Percentiles rank a stretch among this genome's conserved stretches.
These are phyloP conservation scores for Emericellopsis atlantica DNA, from an alignment of 2,329 filamentous ascomycete species.

Conservation along the genomic window DNA sequence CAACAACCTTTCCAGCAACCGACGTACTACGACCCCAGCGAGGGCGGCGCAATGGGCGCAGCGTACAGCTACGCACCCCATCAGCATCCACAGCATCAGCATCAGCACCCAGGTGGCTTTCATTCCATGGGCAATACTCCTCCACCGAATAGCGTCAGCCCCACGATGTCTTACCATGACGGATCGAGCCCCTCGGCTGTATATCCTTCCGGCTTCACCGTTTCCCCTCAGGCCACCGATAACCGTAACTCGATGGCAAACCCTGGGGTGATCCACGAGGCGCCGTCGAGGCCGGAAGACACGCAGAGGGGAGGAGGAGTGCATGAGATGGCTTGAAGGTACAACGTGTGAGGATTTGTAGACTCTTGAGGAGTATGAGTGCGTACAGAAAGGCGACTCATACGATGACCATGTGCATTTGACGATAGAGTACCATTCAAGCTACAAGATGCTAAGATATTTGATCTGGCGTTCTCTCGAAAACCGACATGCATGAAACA, in stretches of 20 bases:
- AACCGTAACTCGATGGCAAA: slow-evolving; percentile 4
- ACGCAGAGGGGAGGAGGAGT: slow-evolving; percentile 25
- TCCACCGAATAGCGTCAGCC: background rate
- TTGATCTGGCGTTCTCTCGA: no score
- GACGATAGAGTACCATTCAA: no score
- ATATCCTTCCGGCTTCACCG: background rate
- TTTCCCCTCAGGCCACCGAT: background rate
- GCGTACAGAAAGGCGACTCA: background rate
- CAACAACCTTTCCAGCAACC: slow-evolving; percentile 3
- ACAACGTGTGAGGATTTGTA: background rate
- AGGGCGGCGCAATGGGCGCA: slow-evolving; percentile 3
- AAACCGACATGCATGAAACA: no score
- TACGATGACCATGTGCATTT: no score
- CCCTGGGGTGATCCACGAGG: slow-evolving; percentile 20
- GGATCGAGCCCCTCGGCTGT: background rate
- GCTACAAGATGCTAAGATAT: no score
- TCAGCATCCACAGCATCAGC: slow-evolving; percentile 9
- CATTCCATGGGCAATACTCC: slow-evolving; percentile 4
- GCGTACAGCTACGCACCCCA: slow-evolving; percentile 9
- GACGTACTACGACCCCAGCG: slow-evolving; percentile 15
- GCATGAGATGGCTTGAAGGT: slow-evolving; percentile 22
- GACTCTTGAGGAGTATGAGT: no score
- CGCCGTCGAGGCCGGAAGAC: slow-evolving; percentile 19
- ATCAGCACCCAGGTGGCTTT: slow-evolving; percentile 7
- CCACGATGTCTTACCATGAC: background rate